These are phyloP conservation scores for Scheffersomyces cryptocercus DNA, from an alignment of 1,139 yeast genomes.

Conservation along the genomic window DNA sequence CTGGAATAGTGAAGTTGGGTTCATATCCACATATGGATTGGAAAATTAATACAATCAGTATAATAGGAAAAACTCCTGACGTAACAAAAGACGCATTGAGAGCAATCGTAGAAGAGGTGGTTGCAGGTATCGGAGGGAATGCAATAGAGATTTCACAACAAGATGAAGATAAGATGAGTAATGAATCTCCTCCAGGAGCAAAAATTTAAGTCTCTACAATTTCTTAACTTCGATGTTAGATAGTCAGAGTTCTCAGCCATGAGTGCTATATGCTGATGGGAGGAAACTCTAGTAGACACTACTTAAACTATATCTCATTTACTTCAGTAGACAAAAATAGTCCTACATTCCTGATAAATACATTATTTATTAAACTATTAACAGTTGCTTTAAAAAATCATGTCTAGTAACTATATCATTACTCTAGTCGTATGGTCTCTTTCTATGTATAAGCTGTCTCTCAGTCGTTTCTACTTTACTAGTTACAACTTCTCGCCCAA, in stretches of 20 bases:
- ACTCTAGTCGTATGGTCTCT: neutral
- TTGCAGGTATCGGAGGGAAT: conserved; percentile 40
- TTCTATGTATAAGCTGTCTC: neutral
- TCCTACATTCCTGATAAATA: neutral
- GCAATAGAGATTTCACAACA: conserved; percentile 58
- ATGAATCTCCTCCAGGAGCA: conserved; percentile 5
- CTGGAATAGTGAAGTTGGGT: conserved; percentile 61
- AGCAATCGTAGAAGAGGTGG: conserved; percentile 47
- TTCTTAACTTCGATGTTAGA: too few relatives aligned
- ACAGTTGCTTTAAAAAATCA: neutral
- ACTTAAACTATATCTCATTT: neutral
- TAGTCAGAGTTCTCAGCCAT: too few relatives aligned
- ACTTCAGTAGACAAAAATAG: too few relatives aligned
- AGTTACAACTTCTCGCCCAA: conserved; percentile 56
- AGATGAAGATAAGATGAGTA: conserved; percentile 45
- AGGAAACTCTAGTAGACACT: too few relatives aligned
- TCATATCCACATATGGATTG: conserved; percentile 78
- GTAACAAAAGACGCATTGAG: conserved; percentile 29
- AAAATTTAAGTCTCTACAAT: too few relatives aligned
- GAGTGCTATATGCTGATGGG: too few relatives aligned
- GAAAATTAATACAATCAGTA: conserved; percentile 67
- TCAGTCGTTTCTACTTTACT: neutral
- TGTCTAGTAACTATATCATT: neutral
- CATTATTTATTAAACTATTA: neutral
- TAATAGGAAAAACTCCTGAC: conserved; percentile 53